Conservation (phyloP, 2,329 filamentous ascomycete species). For the Verruconis gallopava region DNA sequence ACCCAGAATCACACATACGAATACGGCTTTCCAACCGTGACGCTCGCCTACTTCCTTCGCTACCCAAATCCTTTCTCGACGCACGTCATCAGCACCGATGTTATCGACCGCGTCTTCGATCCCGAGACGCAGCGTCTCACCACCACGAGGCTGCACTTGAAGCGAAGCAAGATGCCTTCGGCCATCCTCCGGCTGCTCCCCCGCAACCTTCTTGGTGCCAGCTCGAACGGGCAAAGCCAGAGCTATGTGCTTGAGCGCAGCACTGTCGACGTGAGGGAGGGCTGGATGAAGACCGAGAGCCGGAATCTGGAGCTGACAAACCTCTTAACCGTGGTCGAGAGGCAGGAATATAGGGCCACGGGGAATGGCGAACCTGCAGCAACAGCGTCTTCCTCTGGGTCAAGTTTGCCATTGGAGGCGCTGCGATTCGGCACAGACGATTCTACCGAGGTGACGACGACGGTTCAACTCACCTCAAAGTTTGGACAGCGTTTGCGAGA, state of each 20-base stretch:
- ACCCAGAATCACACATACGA: constrained; percentile 54
- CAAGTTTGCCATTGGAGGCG: neutral
- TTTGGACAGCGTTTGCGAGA: constrained; percentile 51
- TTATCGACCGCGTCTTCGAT: constrained; percentile 62
- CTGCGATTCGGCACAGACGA: constrained; percentile 11
- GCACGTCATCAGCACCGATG: constrained; percentile 74
- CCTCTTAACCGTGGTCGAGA: constrained; percentile 64
- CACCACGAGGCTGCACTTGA: constrained; percentile 68
- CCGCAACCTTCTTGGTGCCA: constrained; percentile 49
- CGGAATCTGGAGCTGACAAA: constrained; percentile 73
- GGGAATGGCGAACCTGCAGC: constrained; percentile 6
- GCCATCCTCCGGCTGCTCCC: constrained; percentile 67
- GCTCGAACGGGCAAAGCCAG: constrained; percentile 50
- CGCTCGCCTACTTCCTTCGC: constrained; percentile 78
- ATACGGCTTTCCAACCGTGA: constrained; percentile 74
- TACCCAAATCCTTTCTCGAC: constrained; percentile 78
- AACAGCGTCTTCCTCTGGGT: neutral
- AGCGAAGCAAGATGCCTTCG: constrained; percentile 64
- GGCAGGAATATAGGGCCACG: constrained; percentile 45
- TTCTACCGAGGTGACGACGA: constrained; percentile 58
- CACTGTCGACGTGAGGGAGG: constrained; percentile 64
- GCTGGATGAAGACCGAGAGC: constrained; percentile 73
- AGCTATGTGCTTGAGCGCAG: constrained; percentile 72
- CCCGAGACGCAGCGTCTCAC: constrained; percentile 59
- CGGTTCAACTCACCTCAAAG: constrained; percentile 57